These are phyloP conservation scores for Euphorbia celastroides DNA, from an alignment of 441 rosid species.

Conservation along the genomic window DNA sequence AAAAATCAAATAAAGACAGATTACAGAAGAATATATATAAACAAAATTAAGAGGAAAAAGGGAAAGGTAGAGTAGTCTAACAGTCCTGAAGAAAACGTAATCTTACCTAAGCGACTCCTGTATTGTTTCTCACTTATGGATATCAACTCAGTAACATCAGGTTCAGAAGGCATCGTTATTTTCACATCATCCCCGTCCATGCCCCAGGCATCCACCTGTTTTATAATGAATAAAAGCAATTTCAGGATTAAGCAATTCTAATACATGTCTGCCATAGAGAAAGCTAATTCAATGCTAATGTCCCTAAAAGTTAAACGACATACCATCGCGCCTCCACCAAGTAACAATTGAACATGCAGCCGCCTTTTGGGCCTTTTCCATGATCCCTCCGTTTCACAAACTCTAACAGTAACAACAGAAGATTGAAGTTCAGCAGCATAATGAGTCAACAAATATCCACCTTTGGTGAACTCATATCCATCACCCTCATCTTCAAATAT, in stretches of 20 bases:
- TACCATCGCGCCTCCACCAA: slow-evolving; percentile 90
- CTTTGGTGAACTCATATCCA: slow-evolving; percentile 72
- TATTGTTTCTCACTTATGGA: slow-evolving; percentile 30
- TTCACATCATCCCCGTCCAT: slow-evolving; percentile 75
- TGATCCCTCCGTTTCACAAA: slow-evolving; percentile 68
- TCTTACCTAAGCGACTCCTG: slow-evolving; percentile 36
- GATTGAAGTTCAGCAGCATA: slow-evolving; percentile 62
- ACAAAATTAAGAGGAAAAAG: not conserved
- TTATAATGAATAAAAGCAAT: slow-evolving; percentile 16
- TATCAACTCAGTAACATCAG: slow-evolving; percentile 40
- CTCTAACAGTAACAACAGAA: slow-evolving; percentile 57
- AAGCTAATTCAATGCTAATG: not conserved
- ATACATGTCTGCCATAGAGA: not conserved
- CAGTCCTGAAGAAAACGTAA: slow-evolving; percentile 9
- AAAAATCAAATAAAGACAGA: not conserved
- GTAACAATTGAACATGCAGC: slow-evolving; percentile 59
- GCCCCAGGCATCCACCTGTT: slow-evolving; percentile 83
- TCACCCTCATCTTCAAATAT: slow-evolving; percentile 90
- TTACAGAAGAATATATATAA: not conserved
- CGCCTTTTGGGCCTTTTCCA: slow-evolving; percentile 91
- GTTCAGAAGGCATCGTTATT: slow-evolving; percentile 56
- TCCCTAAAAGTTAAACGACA: slow-evolving; percentile 12
- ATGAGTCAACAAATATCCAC: slow-evolving; percentile 58
- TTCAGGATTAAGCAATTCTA: not conserved
- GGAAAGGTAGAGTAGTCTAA: not conserved